Evolutionary conservation across 257 asterid genomes (phyloP), one percentile per base, ranked within the genome.

Genomic region (Galeopsis tetrahit): DNA sequence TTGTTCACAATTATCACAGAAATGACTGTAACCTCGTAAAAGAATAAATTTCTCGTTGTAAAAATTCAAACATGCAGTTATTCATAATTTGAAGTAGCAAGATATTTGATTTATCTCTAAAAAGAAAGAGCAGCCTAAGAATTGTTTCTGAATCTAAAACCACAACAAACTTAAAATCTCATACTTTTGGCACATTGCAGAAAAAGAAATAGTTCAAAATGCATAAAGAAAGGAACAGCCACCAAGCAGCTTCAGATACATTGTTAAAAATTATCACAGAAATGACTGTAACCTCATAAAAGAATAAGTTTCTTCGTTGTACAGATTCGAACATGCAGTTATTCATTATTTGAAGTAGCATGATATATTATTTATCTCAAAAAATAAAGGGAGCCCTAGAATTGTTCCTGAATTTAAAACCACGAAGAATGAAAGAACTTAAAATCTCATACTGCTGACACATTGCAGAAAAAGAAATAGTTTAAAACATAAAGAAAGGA

Each of bases 311-410:
- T 34, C 34, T 21, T 38, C 1, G 21, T 14, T 3, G 10, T 67
- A 39, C 63, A 55, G 28, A 39, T 70, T 21, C 60, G n/a, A 42
- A 39, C 42, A 70, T 15, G 58, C 58, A 58, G 43, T 57, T 57
- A n/a, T 13, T 53, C 51, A 53, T 10, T 35, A n/a, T 68, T 14
- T 52, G 38, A 36, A 36, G 63, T 5, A 35, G 59, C 53, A 35
- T 32, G 51, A 66, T 32, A 28, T 46, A 15, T 49, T 10, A 15
- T 17, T 53, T 55, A 2, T 55, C 61, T 55, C 35, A 15, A 6
- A 7, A 40, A 40, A 40, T 40, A 7, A 40, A 10, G 15, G 53
- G 17, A 10, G 32, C 6, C 53, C 53, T 10, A 13, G 53, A 11
- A 48, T 48, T 51, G 31, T 51, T 51, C 15, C 58, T 51, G 32